Percentiles rank a stretch among this genome's conserved stretches.
Evolutionary conservation across 805 yeast species (phyloP).

Genomic region (Ogataea siamensis): DNA sequence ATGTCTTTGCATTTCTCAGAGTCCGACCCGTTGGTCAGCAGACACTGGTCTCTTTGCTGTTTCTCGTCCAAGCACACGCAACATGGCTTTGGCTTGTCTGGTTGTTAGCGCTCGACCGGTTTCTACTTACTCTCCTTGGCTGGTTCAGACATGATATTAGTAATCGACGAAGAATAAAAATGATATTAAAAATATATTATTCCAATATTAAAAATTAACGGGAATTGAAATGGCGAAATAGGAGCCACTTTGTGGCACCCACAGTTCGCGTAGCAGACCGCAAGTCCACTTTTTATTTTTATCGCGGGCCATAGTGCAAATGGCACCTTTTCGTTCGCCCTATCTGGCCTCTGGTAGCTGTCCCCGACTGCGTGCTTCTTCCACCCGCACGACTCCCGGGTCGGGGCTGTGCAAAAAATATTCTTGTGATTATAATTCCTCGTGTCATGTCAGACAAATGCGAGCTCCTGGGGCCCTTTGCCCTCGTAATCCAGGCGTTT

Average conservation of each 20-base stretch:
- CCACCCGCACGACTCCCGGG: not conserved
- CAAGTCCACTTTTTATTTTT: too few relatives aligned
- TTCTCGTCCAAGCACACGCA: conserved; percentile 79
- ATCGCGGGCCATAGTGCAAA: too few relatives aligned
- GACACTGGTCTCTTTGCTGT: conserved; percentile 77
- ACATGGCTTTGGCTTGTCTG: conserved; percentile 84
- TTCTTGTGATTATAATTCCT: not conserved
- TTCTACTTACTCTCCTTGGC: conserved; percentile 24
- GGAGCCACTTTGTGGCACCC: too few relatives aligned
- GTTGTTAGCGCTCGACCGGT: conserved; percentile 7
- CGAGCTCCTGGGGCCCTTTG: conserved; percentile 80
- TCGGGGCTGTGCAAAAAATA: not conserved
- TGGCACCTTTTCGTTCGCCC: too few relatives aligned
- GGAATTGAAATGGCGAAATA: not conserved
- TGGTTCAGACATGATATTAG: conserved; percentile 22
- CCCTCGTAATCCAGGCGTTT: conserved; percentile 70
- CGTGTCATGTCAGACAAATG: conserved; percentile 38
- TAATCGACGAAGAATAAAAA: conserved; percentile 1
- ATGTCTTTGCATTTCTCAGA: conserved; percentile 74
- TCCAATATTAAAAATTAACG: not conserved
- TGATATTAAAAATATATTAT: not conserved
- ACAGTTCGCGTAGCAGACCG: too few relatives aligned
- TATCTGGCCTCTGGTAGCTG: too few relatives aligned
- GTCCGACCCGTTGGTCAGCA: conserved; percentile 79
- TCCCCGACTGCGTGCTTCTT: too few relatives aligned